Base-by-base conservation (phyloP, 1,139 yeast genomes). In the Hyphopichia wangnamkhiaoensis region DNA sequence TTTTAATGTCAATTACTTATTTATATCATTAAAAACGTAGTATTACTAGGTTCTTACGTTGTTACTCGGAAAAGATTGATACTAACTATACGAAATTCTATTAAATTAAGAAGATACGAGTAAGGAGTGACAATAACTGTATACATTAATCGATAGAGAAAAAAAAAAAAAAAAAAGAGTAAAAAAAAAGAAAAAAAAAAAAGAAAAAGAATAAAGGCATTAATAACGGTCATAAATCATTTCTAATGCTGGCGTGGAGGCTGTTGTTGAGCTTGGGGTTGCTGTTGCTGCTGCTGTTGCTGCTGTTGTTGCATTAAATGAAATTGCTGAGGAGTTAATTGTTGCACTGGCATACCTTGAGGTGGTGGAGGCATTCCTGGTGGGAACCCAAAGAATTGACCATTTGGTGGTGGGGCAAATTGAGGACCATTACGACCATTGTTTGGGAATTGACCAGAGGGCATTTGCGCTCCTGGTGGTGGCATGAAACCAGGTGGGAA, bases 401-500 rank as follows among this genome's bases (percentile, higher is more conserved):
- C n/a, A n/a, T n/a, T n/a, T n/a, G n/a, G n/a, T n/a, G 58, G 59
- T 14, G 54, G 56, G 19, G 17, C 8, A n/a, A 29, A 29, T 17
- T 14, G 32, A 15, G 19, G 32, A 9, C 32, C 32, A 29, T 29
- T 29, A 14, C 24, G 24, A 7, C 34, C 34, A 32, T 23, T 32
- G 6, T 13, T 13, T 30, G 46, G 47, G 39, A 47, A 53, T 32
- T 48, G 54, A 5, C 52, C 47, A 6, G 57, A 65, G 27, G 63
- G 60, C 14, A 51, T 41, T 28, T 45, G 57, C 40, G 53, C 52
- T 29, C 62, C 61, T 21, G 68, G 65, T 3, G 61, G 59, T 20
- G 58, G 61, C 37, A 52, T 48, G 25, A 58, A 50, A 1, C 66
- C 67, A 6, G 59, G 68, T 10, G 67, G 68, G 30, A 53, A 54